Conservation (phyloP, 176 grass and related monocot species). For the Bromus sterilis region DNA sequence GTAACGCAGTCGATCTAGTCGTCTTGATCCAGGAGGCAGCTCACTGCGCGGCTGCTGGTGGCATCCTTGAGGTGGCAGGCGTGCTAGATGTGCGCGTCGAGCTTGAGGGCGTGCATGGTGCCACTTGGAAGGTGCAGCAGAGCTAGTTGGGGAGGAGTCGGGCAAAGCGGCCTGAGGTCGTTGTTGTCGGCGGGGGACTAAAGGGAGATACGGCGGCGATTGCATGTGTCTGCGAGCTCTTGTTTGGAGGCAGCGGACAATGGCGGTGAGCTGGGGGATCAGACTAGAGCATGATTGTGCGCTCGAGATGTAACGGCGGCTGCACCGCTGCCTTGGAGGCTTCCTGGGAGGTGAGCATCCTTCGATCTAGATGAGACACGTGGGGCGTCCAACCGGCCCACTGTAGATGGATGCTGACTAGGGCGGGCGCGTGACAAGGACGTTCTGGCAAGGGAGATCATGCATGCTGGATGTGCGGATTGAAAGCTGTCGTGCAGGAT, state of each 20-base stretch:
- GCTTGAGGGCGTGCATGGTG: not conserved
- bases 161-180: not conserved
- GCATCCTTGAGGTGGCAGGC: not conserved
- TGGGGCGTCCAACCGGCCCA: too few relatives aligned
- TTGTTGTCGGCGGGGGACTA: not conserved
- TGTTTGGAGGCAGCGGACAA: not conserved
- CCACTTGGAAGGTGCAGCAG: not conserved
- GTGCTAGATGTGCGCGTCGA: not conserved
- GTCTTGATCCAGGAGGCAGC: not conserved
- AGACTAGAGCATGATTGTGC: too few relatives aligned
- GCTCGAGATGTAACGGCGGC: too few relatives aligned
- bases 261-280: too few relatives aligned
- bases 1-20: not conserved
- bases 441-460: too few relatives aligned
- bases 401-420: too few relatives aligned
- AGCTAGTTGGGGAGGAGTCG: not conserved
- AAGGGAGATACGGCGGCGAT: not conserved
- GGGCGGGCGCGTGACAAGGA: too few relatives aligned
- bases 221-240: not conserved
- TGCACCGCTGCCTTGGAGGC: too few relatives aligned
- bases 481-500: too few relatives aligned
- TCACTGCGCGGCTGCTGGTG: not conserved
- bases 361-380: too few relatives aligned
- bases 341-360: too few relatives aligned
- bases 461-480: too few relatives aligned